Evolutionary conservation across 208 protist species (phyloP).

Genomic region (Tritrichomonas foetus): DNA sequence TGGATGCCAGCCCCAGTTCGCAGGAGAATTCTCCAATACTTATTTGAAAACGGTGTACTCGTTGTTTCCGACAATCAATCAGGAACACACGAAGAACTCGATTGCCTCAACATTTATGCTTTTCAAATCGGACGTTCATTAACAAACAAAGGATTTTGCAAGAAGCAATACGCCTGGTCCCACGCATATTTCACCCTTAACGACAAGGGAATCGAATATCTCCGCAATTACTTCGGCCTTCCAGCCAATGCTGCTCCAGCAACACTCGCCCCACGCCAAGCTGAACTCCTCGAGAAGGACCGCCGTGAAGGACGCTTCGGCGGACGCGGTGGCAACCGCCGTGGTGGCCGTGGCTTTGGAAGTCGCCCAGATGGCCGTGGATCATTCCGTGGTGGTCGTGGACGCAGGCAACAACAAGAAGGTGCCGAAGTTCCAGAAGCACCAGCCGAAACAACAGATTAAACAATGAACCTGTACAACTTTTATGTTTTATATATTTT

Average conservation of each 20-base stretch:
- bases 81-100: slow-evolving; percentile 13
- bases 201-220: slow-evolving; percentile 14
- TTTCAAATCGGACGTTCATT: too few relatives aligned
- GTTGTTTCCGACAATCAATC: not conserved
- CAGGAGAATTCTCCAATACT: too few relatives aligned
- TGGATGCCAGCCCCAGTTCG: slow-evolving; percentile 2
- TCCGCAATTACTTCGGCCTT: too few relatives aligned
- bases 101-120: slow-evolving; percentile 20
- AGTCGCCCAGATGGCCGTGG: not conserved
- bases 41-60: slow-evolving; percentile 17
- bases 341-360: not conserved
- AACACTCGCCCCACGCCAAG: not conserved
- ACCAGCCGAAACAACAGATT: too few relatives aligned
- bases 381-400: not conserved
- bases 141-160: too few relatives aligned
- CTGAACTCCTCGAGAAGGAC: not conserved
- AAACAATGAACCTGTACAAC: too few relatives aligned
- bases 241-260: not conserved
- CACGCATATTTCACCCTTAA: too few relatives aligned
- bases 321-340: too few relatives aligned
- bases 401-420: too few relatives aligned
- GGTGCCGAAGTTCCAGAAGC: too few relatives aligned
- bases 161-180: too few relatives aligned
- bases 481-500: too few relatives aligned
- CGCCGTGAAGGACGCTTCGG: not conserved